Base-by-base conservation (phyloP, 441 rosid species). In the Jatropha podagrica region DNA sequence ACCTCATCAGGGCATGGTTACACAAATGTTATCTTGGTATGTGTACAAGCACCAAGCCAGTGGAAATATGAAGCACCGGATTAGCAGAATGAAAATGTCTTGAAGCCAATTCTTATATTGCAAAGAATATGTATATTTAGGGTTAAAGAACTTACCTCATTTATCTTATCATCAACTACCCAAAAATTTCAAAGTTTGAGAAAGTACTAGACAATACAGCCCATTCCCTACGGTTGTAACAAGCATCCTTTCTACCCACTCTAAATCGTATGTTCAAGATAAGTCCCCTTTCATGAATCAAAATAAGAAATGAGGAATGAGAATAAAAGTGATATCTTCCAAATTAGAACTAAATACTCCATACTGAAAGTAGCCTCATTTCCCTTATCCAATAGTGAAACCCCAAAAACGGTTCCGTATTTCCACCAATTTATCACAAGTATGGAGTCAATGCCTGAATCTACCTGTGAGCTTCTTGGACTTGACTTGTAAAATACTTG, bases 161-260 rank as follows among this genome's bases (percentile, higher is more conserved):
- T 69, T 15, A 40, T 69, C 44, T 32, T 46, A 69, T 4, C 37
- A 54, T 32, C 23, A 32, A 60, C 6, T 60, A 60, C 40, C 27
- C 27, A 60, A 60, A 8, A 40, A 27, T 40, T 69, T 69, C 27
- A 69, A 52, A 65, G 17, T 65, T 65, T 65, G 26, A 41, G 27
- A 5, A 40, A 26, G 38, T 44, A 20, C 48, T 40, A 8, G 38
- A 11, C 18, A 42, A 26, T 60, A 60, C 17, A 60, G 65, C 40
- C 17, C 27, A 10, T 10, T 60, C 18, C 40, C 40, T 26, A 26
- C 51, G 60, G 15, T 10, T 12, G 18, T 32, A 52, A 14, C 56
- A 27, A 41, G 32, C 54, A n/a, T 38, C 23, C 15, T 63, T 32
- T 2, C 2, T 46, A 20, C 54, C 38, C 37, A 69, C n/a, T 15